Evolutionary conservation across 805 yeast genomes (phyloP), one percentile per base, ranked within the genome.

Genomic region (Lachancea meyersii): DNA sequence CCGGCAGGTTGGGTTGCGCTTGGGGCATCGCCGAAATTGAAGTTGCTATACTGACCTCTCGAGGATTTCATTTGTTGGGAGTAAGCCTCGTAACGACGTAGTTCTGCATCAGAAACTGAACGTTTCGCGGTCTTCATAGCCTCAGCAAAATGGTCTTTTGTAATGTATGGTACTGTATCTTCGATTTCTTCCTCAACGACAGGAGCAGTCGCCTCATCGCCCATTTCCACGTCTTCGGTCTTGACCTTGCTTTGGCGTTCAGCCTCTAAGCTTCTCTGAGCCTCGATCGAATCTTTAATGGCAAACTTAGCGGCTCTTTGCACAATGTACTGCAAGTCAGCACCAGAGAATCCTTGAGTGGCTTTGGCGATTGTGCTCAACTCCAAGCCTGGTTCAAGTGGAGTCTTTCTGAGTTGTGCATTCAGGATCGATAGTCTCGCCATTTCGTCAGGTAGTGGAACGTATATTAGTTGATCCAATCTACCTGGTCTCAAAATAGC

Each of bases 61-160:
- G 96, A 85, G 45, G 95, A 86, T 67, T 83, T 94, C 67, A 93
- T 75, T 70, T 91, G 96, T 69, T 91, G 96, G 40, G 96, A 95
- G 60, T 91, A 93, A 6, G 97, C 94, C 72, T 93, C 98, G 66
- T 93, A 93, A 70, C 98, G 89, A 70, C 99, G 93, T 61, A 93
- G 76, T 69, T 93, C 98, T 30, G 96, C 86, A 61, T 94, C 97
- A 31, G 94, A 82, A 38, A 93, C 99, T 44, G 97, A 89, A 58
- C 97, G 85, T 69, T 88, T 84, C 41, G 98, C 99, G 1, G 97
- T 88, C 80, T 91, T 89, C 99, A 93, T 93, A 36, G 99, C 99
- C 73, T 93, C 97, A 69, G 93, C 96, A 58, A 93, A 88, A 66
- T 93, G 99, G 40, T 82, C 82, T 62, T 83, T 85, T 23, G 96